phyloP scores from a whole-genome alignment of 2,329 filamentous ascomycete genomes.

The Arthrobotrys sphaeroides region DNA sequence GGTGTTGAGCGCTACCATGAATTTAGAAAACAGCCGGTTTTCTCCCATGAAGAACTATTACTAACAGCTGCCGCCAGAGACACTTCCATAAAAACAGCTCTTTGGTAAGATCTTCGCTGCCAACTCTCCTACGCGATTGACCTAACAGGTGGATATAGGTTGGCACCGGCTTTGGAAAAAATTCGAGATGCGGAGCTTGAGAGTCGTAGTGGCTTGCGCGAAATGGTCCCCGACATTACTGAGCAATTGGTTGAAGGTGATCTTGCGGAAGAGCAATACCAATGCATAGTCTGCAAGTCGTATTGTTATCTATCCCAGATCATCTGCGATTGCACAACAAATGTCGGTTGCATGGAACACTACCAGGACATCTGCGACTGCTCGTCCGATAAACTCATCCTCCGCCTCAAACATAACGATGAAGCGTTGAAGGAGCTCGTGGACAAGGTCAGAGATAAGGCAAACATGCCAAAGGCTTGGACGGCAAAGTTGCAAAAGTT shows the following conservation, averaged over 20 bases:
- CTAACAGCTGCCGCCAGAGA: constrained; percentile 87
- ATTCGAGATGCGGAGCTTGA: constrained; percentile 77
- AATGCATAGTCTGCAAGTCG: constrained; percentile 89
- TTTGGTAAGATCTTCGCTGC: constrained; percentile 67
- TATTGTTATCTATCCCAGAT: constrained; percentile 92
- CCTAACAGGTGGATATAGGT: constrained; percentile 61
- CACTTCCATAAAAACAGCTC: constrained; percentile 85
- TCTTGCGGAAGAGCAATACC: constrained; percentile 88
- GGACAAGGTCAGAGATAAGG: constrained; percentile 84
- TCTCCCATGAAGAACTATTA: constrained; percentile 94
- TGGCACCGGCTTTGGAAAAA: constrained; percentile 83
- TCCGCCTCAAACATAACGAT: constrained; percentile 80
- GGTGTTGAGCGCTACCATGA: constrained; percentile 86
- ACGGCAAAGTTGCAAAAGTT: constrained; percentile 86
- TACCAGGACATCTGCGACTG: constrained; percentile 68
- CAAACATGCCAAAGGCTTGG: constrained; percentile 85
- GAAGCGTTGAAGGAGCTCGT: constrained; percentile 73
- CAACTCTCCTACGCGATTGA: background rate
- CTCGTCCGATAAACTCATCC: constrained; percentile 61
- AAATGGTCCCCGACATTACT: constrained; percentile 55
- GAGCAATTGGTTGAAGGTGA: constrained; percentile 69
- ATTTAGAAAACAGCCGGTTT: constrained; percentile 92
- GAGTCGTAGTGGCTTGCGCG: constrained; percentile 74
- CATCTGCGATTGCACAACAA: constrained; percentile 81
- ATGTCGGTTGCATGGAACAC: constrained; percentile 77